Base-by-base conservation (phyloP, 2,329 filamentous ascomycete species). In the Talaromyces amestolkiae region DNA sequence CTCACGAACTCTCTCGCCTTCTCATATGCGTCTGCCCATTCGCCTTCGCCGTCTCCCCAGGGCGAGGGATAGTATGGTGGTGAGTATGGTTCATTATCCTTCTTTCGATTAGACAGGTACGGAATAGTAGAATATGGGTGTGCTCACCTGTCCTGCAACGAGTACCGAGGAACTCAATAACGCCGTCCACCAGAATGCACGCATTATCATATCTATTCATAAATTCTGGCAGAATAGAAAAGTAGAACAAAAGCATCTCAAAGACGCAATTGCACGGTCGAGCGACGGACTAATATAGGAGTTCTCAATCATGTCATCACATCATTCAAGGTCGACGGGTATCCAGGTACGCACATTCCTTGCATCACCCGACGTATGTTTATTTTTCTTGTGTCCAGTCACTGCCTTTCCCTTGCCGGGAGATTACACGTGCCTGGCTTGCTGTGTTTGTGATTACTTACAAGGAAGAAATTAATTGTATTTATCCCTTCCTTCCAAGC, bases 51-150 rank as follows among this genome's bases (percentile, higher is more conserved):
- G 68, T 91, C 86, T 79, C 90, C 89, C 92, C 93, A 96, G 81
- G 93, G 93, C 35, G 91, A 93, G 0, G 93, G 93, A 73, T 97
- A 97, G 73, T 85, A 86, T 3, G 91, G 91, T 45, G 86, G 85
- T 31, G 86, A 88, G 56, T 72, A 75, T 17, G 76, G 76, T 5
- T 78, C 65, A 9, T 74, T 39, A 53, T 62, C 35, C 45, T 62
- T 10, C 33, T 31, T 31, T 10, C 17, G 43, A 37, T 61, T 47
- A 61, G 59, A 39, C 19, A 51, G 11, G 15, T 10, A 17, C 41
- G 41, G 9, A 4, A 8, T 9, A 6, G 19, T n/a, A 45, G n/a
- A 19, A n/a, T 19, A 19, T 45, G 11, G 24, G 15, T 51, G 11
- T 9, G 19, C 53, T 37, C 33, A 51, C 45, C 47, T 62, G 60